Evolutionary conservation across 2,329 filamentous ascomycete genomes (phyloP).

Genomic region (Byssoonygena ceratinophila): DNA sequence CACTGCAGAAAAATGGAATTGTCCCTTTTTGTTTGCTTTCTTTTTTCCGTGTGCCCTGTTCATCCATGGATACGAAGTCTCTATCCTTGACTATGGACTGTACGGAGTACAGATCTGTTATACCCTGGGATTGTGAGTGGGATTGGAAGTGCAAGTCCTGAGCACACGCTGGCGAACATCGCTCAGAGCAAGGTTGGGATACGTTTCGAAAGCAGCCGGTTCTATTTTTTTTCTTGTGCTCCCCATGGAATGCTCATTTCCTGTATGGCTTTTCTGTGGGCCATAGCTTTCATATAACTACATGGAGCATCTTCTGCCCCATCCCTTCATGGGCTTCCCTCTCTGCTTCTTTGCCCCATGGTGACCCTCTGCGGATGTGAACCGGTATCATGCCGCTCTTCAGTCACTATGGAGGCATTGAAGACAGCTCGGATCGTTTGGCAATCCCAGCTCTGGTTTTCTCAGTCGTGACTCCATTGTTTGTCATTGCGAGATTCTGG

Average conservation of each 20-base stretch:
- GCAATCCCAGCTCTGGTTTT: slow-evolving; percentile 19
- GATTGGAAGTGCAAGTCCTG: neutral
- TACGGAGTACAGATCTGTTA: neutral
- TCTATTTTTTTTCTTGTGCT: slow-evolving; percentile 1
- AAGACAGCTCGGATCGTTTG: slow-evolving; percentile 17
- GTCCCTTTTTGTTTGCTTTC: neutral
- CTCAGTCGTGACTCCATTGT: slow-evolving; percentile 18
- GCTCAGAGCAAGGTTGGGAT: neutral
- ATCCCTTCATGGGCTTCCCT: neutral
- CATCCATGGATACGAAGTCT: slow-evolving; percentile 1
- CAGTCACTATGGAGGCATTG: slow-evolving; percentile 21
- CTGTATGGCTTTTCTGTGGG: neutral
- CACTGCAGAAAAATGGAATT: too few species aligned
- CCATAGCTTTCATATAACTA: neutral
- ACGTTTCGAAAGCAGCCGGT: neutral
- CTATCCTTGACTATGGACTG: neutral
- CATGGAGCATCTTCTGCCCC: neutral
- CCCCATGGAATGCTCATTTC: neutral
- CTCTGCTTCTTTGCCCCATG: neutral
- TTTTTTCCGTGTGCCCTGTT: neutral
- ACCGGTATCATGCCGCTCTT: slow-evolving; percentile 17
- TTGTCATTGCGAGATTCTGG: slow-evolving; percentile 17
- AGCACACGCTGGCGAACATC: neutral
- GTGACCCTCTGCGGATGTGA: neutral
- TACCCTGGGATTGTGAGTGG: neutral